Conservation (phyloP, 2,329 filamentous ascomycete genomes). For the Massarina eburnea region DNA sequence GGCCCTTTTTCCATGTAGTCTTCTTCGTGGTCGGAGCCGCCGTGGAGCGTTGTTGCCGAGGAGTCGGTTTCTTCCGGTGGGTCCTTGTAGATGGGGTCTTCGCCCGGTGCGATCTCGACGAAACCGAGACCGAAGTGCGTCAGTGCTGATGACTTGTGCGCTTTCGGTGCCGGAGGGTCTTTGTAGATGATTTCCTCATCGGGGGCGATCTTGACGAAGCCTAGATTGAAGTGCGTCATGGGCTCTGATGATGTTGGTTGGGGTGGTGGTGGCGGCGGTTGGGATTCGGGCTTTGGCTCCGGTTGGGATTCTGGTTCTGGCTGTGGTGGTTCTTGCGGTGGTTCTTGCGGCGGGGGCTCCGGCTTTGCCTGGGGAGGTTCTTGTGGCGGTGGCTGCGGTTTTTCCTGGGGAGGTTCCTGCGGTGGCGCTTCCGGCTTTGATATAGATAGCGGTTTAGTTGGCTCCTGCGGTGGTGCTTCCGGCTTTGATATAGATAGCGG, state of each 20-base stretch:
- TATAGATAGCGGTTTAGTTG: too few relatives aligned
- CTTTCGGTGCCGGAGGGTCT: background rate
- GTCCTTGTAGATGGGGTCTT: constrained; percentile 15
- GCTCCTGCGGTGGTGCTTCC: too few relatives aligned
- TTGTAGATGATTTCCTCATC: constrained; percentile 26
- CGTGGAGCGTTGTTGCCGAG: constrained; percentile 35
- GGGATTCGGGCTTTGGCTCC: too few relatives aligned
- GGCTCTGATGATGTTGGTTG: too few relatives aligned
- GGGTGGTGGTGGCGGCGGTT: background rate
- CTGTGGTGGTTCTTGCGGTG: too few relatives aligned
- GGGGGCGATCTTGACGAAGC: constrained; percentile 10
- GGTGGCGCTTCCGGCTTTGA: too few relatives aligned
- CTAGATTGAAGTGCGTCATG: background rate
- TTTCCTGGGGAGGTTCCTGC: too few relatives aligned
- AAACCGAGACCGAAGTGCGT: background rate
- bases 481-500: too few relatives aligned
- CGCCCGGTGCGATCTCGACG: constrained; percentile 22
- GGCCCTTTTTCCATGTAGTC: constrained; percentile 34
- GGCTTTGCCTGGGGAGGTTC: too few relatives aligned
- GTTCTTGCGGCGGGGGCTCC: too few relatives aligned
- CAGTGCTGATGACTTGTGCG: background rate
- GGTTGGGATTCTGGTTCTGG: too few relatives aligned
- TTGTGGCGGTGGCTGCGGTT: too few relatives aligned
- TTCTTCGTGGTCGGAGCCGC: constrained; percentile 32
- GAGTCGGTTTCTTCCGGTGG: constrained; percentile 26